Evolutionary conservation across 2,329 filamentous ascomycete species (phyloP).

Genomic region (Botrytis sinoallii): DNA sequence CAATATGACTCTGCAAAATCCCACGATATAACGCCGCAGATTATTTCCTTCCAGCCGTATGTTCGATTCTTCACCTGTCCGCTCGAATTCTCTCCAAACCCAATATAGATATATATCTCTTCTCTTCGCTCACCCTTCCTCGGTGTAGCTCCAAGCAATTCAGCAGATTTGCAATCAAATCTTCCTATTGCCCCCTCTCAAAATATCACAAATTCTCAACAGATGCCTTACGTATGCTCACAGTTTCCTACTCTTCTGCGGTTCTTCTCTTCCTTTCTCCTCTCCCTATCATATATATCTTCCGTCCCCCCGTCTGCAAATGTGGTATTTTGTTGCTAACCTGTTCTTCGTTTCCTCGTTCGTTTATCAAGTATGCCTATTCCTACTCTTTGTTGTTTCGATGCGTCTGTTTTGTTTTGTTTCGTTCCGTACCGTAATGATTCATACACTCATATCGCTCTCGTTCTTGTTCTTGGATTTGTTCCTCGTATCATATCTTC

Average conservation of each 20-base stretch:
- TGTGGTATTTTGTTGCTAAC: not conserved
- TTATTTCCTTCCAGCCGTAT: not conserved
- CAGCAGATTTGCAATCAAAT: not conserved
- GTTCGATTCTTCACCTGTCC: not conserved
- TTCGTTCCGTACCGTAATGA: not conserved
- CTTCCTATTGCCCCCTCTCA: not conserved
- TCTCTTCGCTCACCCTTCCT: not conserved
- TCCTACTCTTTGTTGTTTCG: not conserved
- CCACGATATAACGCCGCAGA: not conserved
- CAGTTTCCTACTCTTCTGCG: not conserved
- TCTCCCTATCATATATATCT: not conserved
- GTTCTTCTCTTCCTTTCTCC: not conserved
- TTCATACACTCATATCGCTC: not conserved
- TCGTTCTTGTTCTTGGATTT: not conserved
- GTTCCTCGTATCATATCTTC: not conserved
- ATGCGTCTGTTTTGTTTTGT: not conserved
- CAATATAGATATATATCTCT: not conserved
- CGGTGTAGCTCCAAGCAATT: not conserved
- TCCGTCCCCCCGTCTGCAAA: not conserved
- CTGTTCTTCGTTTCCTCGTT: not conserved
- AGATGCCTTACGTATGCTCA: not conserved
- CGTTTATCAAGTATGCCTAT: not conserved
- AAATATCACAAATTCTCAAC: not conserved
- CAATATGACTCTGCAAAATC: not conserved
- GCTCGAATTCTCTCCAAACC: not conserved